Evolutionary conservation across 2,329 filamentous ascomycete species (phyloP), one percentile per base, ranked within the genome.

Genomic region (Fusarium sambucinum): DNA sequence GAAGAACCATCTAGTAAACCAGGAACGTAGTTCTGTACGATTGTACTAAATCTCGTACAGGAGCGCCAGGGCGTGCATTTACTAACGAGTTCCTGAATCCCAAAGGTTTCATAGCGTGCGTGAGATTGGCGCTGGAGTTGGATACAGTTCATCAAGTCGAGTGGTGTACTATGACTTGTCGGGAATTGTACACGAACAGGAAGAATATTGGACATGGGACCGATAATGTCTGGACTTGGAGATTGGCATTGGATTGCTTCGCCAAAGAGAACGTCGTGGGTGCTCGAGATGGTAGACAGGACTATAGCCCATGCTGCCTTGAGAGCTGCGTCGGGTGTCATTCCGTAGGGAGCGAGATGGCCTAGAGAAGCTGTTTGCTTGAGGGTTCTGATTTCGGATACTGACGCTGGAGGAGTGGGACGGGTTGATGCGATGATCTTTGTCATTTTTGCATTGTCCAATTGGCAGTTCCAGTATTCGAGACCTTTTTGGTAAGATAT

Each of bases 231-330:
- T 0, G 79, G 75, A 2, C 84, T 78, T 4, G 76, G 73, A 1
- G 23, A 29, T 10, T 21, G n/a, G 4, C 83, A 83, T 13, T 84
- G 82, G 16, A 87, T 77, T 5, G 84, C 75, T 69, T 87, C 83
- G 10, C 86, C 87, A 57, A 89, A 89, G 5, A 88, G 80, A 9
- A 89, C 81, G 41, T 89, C 87, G 8, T 80, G 76, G 0, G 74
- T 78, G 0, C 79, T 82, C 0, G 84, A 82, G 12, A 87, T 75
- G 25, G 80, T 84, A 1, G 85, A 83, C 9, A 89, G 80, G 0
- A 85, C 81, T 61, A 86, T 81, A 1, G 85, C 83, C 86, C 87
- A 89, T 0, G 86, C 86, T 0, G 85, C 82, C 72, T 87, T 87
- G 33, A 89, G 78, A 4, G 89, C 80, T 0, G 84, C 83, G 59